Percentiles rank a stretch among this genome's conserved stretches.
phyloP scores from a whole-genome alignment of 495 filamentous ascomycete species.

The Chaetomium tenue region DNA sequence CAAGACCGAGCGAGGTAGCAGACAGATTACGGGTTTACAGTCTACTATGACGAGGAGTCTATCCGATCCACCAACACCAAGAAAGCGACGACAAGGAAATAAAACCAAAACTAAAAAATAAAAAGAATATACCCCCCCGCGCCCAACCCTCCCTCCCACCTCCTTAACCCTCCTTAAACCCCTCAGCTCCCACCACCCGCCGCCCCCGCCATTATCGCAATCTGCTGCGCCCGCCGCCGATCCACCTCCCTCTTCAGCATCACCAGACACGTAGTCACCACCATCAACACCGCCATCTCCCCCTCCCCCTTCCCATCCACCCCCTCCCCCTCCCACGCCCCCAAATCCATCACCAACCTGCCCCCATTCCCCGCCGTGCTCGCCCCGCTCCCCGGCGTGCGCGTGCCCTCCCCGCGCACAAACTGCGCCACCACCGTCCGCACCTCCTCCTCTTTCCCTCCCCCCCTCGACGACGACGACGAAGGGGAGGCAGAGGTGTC shows the following conservation, averaged over 20 bases:
- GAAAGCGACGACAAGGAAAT: not conserved
- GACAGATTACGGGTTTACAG: no score
- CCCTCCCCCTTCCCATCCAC: constrained; percentile 25
- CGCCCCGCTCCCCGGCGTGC: constrained; percentile 44
- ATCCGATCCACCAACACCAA: no score
- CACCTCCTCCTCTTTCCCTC: constrained; percentile 22
- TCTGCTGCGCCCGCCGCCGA: constrained; percentile 48
- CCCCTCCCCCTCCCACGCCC: constrained; percentile 25
- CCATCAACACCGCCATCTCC: constrained; percentile 44
- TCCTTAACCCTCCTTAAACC: not conserved
- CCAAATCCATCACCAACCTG: constrained; percentile 44
- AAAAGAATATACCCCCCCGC: no score
- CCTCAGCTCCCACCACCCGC: not conserved
- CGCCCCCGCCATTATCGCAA: constrained; percentile 40
- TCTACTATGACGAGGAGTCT: no score
- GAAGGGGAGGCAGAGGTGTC: not conserved
- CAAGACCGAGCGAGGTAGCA: no score
- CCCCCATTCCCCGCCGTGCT: constrained; percentile 55
- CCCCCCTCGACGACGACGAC: not conserved
- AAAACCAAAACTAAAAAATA: not conserved
- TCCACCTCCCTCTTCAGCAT: constrained; percentile 63
- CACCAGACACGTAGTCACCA: constrained; percentile 52
- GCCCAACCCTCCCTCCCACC: no score
- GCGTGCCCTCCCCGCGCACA: constrained; percentile 42
- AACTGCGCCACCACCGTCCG: constrained; percentile 46